Conservation (phyloP, 441 rosid genomes). For the Gossypium aridum region DNA sequence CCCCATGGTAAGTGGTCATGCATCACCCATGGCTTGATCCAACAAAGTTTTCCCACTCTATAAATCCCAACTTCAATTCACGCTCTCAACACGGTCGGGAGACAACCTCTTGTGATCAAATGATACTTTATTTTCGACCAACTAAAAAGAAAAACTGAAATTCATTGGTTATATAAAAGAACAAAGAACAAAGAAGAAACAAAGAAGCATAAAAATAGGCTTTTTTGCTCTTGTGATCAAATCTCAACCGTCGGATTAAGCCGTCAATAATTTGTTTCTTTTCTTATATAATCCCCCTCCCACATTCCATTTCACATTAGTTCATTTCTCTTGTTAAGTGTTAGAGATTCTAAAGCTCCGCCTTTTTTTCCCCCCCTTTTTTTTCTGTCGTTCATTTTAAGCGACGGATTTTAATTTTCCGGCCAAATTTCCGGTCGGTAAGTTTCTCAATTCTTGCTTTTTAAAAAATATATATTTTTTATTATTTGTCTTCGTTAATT, state of each 20-base stretch:
- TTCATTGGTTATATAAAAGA: not conserved
- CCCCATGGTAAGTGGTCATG: too few species aligned
- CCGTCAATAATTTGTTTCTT: not conserved
- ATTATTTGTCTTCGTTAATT: not conserved
- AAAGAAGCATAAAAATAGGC: not conserved
- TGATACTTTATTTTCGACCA: not conserved
- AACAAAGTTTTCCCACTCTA: too few species aligned
- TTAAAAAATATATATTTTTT: too few species aligned
- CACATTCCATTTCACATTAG: not conserved
- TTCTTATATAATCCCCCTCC: not conserved
- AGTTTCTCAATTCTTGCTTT: not conserved
- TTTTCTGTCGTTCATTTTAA: not conserved
- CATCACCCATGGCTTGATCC: too few species aligned
- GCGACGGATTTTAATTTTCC: not conserved
- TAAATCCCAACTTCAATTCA: too few species aligned
- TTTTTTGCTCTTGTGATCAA: not conserved
- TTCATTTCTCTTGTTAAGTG: not conserved
- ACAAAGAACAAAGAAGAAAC: not conserved
- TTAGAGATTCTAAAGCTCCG: not conserved
- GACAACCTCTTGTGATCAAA: too few species aligned
- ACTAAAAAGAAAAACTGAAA: not conserved
- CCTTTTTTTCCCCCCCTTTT: not conserved
- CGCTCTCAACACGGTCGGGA: too few species aligned
- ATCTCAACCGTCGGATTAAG: conserved; percentile 10
- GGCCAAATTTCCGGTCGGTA: conserved; percentile 7